Evolutionary conservation across 163 green algal species (phyloP).

Genomic region (Prototheca stagnorum): DNA sequence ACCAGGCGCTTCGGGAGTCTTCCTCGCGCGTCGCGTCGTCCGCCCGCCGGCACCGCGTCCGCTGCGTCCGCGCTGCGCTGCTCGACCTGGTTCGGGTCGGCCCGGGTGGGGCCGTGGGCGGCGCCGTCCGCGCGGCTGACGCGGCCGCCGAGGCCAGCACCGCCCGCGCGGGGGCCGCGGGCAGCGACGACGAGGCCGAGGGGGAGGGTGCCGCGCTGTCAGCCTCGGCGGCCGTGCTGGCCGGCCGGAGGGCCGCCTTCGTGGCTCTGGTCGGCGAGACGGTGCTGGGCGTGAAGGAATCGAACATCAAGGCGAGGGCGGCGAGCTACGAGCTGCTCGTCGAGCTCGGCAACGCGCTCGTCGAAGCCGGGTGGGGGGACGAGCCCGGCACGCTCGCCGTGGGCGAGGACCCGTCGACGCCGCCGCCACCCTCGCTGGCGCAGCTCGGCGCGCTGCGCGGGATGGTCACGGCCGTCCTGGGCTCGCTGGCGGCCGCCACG

Average conservation of each 20-base stretch:
- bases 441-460: slow-evolving; percentile 41
- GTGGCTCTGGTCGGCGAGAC: slow-evolving; percentile 50
- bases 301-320: slow-evolving; percentile 68
- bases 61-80: slow-evolving; percentile 35
- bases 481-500: slow-evolving; percentile 56
- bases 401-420: not conserved
- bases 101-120: too few relatives aligned
- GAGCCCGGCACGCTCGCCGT: not conserved
- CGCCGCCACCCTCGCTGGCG: not conserved
- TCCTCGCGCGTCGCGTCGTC: too few relatives aligned
- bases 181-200: too few relatives aligned
- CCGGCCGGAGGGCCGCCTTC: not conserved
- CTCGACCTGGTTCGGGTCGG: slow-evolving; percentile 5
- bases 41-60: slow-evolving; percentile 63
- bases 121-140: too few relatives aligned
- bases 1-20: slow-evolving; percentile 32
- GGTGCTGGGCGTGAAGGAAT: slow-evolving; percentile 57
- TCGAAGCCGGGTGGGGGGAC: slow-evolving; percentile 24
- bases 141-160: too few relatives aligned
- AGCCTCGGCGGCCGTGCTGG: not conserved
- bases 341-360: slow-evolving; percentile 48
- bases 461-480: slow-evolving; percentile 71
- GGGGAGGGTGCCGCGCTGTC: too few relatives aligned
- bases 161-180: too few relatives aligned
- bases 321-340: slow-evolving; percentile 76